phyloP scores from a whole-genome alignment of 441 rosid species.

The Pelargonium myrrhifolium region DNA sequence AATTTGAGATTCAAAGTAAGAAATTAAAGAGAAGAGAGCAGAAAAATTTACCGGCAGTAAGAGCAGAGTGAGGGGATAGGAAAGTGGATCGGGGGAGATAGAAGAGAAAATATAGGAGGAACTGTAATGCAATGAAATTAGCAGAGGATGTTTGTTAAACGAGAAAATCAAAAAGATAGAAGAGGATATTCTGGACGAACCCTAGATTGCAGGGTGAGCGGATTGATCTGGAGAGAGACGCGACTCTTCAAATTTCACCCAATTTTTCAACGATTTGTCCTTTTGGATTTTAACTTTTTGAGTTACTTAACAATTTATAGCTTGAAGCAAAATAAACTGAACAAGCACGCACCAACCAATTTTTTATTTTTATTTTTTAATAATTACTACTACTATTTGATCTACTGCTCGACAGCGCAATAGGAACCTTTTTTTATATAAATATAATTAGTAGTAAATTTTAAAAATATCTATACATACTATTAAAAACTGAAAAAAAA shows the following conservation, averaged over 20 bases:
- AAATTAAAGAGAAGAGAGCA: not conserved
- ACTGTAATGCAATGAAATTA: not conserved
- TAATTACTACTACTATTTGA: too few relatives aligned
- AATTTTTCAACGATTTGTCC: not conserved
- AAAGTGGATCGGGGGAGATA: not conserved
- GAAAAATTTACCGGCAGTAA: not conserved
- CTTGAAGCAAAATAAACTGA: too few relatives aligned
- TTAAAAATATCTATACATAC: too few relatives aligned
- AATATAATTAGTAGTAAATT: too few relatives aligned
- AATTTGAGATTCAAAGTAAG: not conserved
- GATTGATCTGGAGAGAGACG: not conserved
- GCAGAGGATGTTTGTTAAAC: not conserved
- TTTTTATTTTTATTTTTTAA: too few relatives aligned
- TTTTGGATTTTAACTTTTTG: not conserved
- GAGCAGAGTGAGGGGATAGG: not conserved
- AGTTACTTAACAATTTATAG: not conserved
- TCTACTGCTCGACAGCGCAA: too few relatives aligned
- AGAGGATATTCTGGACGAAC: conserved; percentile 2
- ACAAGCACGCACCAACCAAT: too few relatives aligned
- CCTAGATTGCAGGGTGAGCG: conserved; percentile 9
- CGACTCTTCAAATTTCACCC: not conserved
- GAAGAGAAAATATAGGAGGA: not conserved
- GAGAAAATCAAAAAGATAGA: not conserved
- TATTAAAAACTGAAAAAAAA: too few relatives aligned
- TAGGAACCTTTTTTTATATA: too few relatives aligned